Conservation (phyloP, 768 basidiomycete species). For the Calocera cornea region DNA sequence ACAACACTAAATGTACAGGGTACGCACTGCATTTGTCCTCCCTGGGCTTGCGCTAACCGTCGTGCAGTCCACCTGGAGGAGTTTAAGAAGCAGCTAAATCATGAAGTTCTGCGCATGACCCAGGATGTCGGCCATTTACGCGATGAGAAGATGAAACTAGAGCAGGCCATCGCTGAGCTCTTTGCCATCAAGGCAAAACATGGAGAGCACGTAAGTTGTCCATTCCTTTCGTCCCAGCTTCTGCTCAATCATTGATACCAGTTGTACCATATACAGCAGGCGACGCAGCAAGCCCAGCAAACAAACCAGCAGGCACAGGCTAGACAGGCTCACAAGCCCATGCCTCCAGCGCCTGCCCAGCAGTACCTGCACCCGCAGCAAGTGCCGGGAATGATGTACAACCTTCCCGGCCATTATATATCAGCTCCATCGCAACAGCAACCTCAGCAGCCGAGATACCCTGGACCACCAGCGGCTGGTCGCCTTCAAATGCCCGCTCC, state of each 20-base stretch:
- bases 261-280: background rate
- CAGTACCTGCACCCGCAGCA: background rate
- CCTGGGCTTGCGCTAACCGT: slow-evolving; percentile 11
- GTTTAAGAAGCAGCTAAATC: slow-evolving; percentile 66
- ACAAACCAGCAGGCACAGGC: background rate
- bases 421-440: background rate
- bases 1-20: slow-evolving; percentile 77
- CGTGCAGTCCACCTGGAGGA: slow-evolving; percentile 66
- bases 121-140: slow-evolving; percentile 41
- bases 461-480: background rate
- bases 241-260: background rate
- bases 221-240: background rate
- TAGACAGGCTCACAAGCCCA: background rate
- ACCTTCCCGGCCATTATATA: background rate
- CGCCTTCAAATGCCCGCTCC: background rate
- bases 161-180: slow-evolving; percentile 23
- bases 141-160: slow-evolving; percentile 23
- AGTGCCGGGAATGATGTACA: slow-evolving; percentile 2
- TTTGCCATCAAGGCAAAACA: slow-evolving; percentile 25
- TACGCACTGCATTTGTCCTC: slow-evolving; percentile 19
- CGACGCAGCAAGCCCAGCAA: background rate
- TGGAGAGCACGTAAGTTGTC: slow-evolving; percentile 6
- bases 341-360: background rate
- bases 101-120: slow-evolving; percentile 61
- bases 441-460: background rate